Conservation (phyloP, 1,284 basidiomycete genomes). For the Cutaneotrichosporon daszewskae region DNA sequence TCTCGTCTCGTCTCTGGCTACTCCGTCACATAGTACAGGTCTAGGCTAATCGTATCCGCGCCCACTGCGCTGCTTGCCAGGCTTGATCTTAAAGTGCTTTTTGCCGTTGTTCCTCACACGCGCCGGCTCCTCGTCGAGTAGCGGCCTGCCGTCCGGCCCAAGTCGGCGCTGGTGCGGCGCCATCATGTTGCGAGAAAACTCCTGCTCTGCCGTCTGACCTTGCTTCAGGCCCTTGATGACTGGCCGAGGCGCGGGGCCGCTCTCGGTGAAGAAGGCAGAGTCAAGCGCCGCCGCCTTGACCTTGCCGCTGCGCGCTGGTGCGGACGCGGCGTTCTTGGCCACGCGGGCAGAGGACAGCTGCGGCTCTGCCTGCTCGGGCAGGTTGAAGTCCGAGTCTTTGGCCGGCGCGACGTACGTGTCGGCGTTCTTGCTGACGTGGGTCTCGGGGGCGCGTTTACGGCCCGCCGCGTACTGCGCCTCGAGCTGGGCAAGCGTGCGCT, state of each 20-base stretch:
- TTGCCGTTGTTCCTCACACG: conserved; percentile 59
- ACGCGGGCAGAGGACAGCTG: conserved; percentile 18
- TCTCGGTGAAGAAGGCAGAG: conserved; percentile 70
- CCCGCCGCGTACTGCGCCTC: conserved; percentile 49
- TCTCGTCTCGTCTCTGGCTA: no score
- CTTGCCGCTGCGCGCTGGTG: conserved; percentile 36
- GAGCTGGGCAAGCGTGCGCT: conserved; percentile 56
- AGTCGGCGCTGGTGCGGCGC: conserved; percentile 78
- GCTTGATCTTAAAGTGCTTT: conserved; percentile 85
- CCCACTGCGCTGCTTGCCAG: conserved; percentile 79
- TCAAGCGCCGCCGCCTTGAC: conserved; percentile 67
- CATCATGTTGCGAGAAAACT: conserved; percentile 58
- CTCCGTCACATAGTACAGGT: no score
- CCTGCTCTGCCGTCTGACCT: conserved; percentile 30
- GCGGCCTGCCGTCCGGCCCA: conserved; percentile 64
- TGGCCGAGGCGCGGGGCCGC: conserved; percentile 56
- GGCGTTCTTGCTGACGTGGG: conserved; percentile 72
- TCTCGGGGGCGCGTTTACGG: conserved; percentile 78
- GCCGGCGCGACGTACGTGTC: conserved; percentile 64
- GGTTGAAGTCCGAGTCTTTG: conserved; percentile 11
- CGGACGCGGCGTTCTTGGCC: conserved; percentile 36
- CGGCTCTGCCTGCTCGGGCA: conserved; percentile 3
- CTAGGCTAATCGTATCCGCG: conserved; percentile 67
- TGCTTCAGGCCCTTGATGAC: conserved; percentile 58
- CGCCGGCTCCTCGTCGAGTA: conserved; percentile 51